A percentile compares a stretch with the other conserved stretches of the same genome.
phyloP scores from a whole-genome alignment of 2,329 filamentous ascomycete genomes.

The Colletotrichum musae region DNA sequence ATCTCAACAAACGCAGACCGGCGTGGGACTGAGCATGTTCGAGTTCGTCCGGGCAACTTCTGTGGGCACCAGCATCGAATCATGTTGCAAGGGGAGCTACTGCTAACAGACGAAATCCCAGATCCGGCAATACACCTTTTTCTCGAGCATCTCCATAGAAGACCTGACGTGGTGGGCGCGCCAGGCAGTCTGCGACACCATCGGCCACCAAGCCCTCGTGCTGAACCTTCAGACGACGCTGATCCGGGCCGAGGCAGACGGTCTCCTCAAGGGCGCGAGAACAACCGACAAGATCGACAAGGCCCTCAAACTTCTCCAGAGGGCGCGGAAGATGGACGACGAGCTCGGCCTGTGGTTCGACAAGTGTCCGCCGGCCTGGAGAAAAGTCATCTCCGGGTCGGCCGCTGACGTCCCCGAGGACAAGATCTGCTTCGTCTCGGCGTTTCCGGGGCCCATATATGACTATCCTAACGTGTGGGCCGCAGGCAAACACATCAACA shows the following conservation, averaged over 20 bases:
- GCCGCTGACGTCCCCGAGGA: constrained; percentile 41
- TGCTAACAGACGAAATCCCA: constrained; percentile 12
- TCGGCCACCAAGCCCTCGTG: constrained; percentile 45
- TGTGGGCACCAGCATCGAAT: constrained; percentile 30
- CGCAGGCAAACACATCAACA: constrained; percentile 46
- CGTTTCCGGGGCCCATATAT: constrained; percentile 43
- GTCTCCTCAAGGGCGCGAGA: constrained; percentile 39
- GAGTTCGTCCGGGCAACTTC: constrained; percentile 45
- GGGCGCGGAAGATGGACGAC: constrained; percentile 40
- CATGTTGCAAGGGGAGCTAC: neutral
- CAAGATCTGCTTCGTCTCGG: constrained; percentile 35
- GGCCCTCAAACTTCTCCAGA: constrained; percentile 42
- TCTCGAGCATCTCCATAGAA: constrained; percentile 42
- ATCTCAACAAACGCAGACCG: constrained; percentile 36
- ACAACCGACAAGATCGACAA: constrained; percentile 44
- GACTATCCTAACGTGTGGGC: constrained; percentile 45
- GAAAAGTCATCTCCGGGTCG: constrained; percentile 41
- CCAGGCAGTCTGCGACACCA: constrained; percentile 42
- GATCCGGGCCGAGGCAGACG: constrained; percentile 45
- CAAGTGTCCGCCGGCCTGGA: constrained; percentile 42
- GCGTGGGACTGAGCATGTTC: constrained; percentile 45
- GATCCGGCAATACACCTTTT: constrained; percentile 46
- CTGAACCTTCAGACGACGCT: constrained; percentile 46
- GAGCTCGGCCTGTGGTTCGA: constrained; percentile 44
- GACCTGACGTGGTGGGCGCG: constrained; percentile 45